A percentile compares a stretch with the other conserved stretches of the same genome.
Evolutionary conservation across 768 basidiomycete species (phyloP).

Genomic region (Pleurotus citrinopileatus): DNA sequence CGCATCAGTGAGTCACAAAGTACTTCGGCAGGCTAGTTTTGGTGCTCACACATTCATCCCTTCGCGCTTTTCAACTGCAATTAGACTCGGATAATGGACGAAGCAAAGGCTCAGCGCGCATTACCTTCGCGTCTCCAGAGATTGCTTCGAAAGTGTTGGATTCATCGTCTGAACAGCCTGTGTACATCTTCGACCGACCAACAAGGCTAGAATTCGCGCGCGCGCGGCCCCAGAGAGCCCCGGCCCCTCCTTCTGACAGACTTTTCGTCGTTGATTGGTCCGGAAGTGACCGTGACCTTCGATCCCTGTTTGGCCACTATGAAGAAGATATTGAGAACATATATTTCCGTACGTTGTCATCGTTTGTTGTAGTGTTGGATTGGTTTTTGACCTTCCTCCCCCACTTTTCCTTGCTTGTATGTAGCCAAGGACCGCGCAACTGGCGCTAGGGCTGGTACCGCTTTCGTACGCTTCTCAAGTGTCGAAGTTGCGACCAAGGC

Average conservation of each 20-base stretch:
- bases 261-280: slow-evolving; percentile 27
- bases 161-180: slow-evolving; percentile 37
- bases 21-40: neutral
- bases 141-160: slow-evolving; percentile 35
- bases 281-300: slow-evolving; percentile 23
- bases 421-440: slow-evolving; percentile 32
- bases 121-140: slow-evolving; percentile 35
- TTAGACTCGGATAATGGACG: slow-evolving; percentile 30
- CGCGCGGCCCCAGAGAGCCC: neutral
- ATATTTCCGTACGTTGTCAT: slow-evolving; percentile 13
- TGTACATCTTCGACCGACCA: slow-evolving; percentile 47
- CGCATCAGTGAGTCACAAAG: slow-evolving; percentile 35
- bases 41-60: neutral
- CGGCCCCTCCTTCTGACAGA: slow-evolving; percentile 23
- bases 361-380: neutral
- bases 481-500: slow-evolving; percentile 47
- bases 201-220: slow-evolving; percentile 38
- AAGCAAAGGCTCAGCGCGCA: slow-evolving; percentile 41
- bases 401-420: slow-evolving; percentile 6
- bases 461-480: slow-evolving; percentile 53
- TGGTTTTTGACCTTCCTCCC: neutral
- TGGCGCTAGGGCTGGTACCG: slow-evolving; percentile 27
- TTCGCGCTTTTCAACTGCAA: slow-evolving; percentile 14
- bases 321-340: slow-evolving; percentile 13
- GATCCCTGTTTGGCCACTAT: slow-evolving; percentile 21